Evolutionary conservation across 148 eudicot species (phyloP), one percentile per base, ranked within the genome.

Genomic region (Diospyros kaki): DNA sequence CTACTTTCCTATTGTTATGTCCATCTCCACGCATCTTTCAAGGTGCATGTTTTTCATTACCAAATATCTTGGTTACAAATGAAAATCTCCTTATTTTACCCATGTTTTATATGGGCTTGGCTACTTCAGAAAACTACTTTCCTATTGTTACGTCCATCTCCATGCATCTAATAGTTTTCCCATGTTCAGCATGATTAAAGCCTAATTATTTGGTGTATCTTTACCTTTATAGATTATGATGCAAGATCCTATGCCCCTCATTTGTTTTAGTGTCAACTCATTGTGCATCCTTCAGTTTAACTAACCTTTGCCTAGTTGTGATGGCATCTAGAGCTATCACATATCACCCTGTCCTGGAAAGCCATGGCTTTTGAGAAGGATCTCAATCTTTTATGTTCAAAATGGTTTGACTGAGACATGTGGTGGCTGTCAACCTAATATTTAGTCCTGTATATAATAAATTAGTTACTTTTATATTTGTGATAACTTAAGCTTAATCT

Each of bases 221-320:
- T 6, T 15, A 5, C 14, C 69, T 4, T 66, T 46, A 14, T 6
- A 42, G 68, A 28, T 43, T 14, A 38, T 66, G 52, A 66, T 13
- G 68, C 50, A 65, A 65, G 45, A 46, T 43, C 68, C 50, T 43
- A n/a, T 18, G 14, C 44, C 67, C 12, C 39, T 41, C 45, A 5
- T 65, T 65, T 48, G 44, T 46, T 65, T 65, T 65, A 65, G 68
- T 14, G 68, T 46, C 50, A 65, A 9, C 14, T 3, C 68, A 14
- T 0, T 65, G 6, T 43, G 50, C 28, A 42, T 17, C 51, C 44
- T 63, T 43, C 44, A 65, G 3, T 40, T 45, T 45, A 8, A 66
- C 11, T 18, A 44, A 17, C 5, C 38, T 45, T 46, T 46, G 11
- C 28, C 39, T 46, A 2, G 44, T 66, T 44, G 11, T 46, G 53